These are phyloP conservation scores for Nigrograna mackinnonii DNA, from an alignment of 2,329 filamentous ascomycete genomes.

Conservation along the genomic window DNA sequence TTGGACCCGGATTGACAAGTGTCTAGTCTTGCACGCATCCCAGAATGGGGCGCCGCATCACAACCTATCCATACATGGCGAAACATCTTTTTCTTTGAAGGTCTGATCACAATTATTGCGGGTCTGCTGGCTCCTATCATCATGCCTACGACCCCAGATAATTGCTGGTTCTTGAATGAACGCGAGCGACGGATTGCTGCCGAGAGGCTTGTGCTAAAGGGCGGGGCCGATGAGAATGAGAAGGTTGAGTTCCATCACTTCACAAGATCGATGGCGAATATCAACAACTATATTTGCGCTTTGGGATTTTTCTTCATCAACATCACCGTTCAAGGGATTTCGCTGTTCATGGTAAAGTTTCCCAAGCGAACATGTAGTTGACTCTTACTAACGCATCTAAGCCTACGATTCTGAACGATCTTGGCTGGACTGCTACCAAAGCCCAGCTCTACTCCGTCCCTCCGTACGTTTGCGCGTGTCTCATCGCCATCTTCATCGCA, in stretches of 20 bases:
- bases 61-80: conserved; percentile 50
- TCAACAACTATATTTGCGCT: conserved; percentile 64
- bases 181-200: conserved; percentile 59
- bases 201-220: conserved; percentile 56
- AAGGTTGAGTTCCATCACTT: conserved; percentile 54
- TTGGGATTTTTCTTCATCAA: conserved; percentile 64
- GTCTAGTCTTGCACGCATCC: conserved; percentile 45
- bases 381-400: conserved; percentile 14
- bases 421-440: conserved; percentile 42
- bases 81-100: conserved; percentile 66
- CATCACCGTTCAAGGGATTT: conserved; percentile 58
- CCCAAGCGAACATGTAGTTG: not conserved
- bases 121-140: conserved; percentile 54
- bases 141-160: conserved; percentile 55
- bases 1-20: conserved; percentile 4
- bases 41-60: conserved; percentile 52
- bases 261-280: conserved; percentile 56
- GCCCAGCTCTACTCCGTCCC: conserved; percentile 44
- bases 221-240: conserved; percentile 51
- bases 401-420: conserved; percentile 41
- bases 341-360: conserved; percentile 40
- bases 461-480: conserved; percentile 42
- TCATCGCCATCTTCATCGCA: conserved; percentile 38
- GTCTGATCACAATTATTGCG: conserved; percentile 56
- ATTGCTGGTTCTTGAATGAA: conserved; percentile 55